Percentiles rank a stretch among this genome's conserved stretches.
Conservation (phyloP, 2,329 filamentous ascomycete genomes). For the Epichloe scottii region DNA sequence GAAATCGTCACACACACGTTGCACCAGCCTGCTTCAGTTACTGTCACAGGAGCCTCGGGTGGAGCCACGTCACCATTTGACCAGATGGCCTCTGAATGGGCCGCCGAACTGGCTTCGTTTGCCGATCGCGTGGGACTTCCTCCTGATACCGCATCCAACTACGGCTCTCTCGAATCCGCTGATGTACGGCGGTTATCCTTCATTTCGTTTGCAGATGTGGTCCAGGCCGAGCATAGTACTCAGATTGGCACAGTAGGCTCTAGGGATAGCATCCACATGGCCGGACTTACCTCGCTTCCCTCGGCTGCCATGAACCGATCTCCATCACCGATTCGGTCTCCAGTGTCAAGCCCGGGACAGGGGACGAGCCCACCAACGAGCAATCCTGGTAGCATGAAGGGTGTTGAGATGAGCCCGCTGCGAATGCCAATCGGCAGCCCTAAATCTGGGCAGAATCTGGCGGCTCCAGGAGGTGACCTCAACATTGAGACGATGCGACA, state of each 20-base stretch:
- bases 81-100: slow-evolving; percentile 36
- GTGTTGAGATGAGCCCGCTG: slow-evolving; percentile 56
- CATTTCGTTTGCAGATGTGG: slow-evolving; percentile 93
- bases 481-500: slow-evolving; percentile 92
- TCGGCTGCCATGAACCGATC: slow-evolving; percentile 48
- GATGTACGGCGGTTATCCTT: slow-evolving; percentile 82
- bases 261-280: slow-evolving; percentile 58
- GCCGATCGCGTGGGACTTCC: slow-evolving; percentile 29
- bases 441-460: slow-evolving; percentile 37
- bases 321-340: slow-evolving; percentile 69
- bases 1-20: slow-evolving; percentile 82
- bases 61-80: slow-evolving; percentile 22
- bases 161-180: slow-evolving; percentile 59
- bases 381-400: slow-evolving; percentile 62
- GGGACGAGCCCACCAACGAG: slow-evolving; percentile 65
- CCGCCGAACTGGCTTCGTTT: slow-evolving; percentile 45
- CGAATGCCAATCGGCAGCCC: slow-evolving; percentile 52
- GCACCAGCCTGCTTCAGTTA: slow-evolving; percentile 65
- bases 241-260: slow-evolving; percentile 36
- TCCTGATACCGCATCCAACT: slow-evolving; percentile 58
- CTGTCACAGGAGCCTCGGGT: slow-evolving; percentile 41
- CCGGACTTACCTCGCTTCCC: slow-evolving; percentile 50
- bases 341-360: slow-evolving; percentile 56
- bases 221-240: slow-evolving; percentile 68
- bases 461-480: slow-evolving; percentile 46